These are phyloP conservation scores for Macrocybe gigantea DNA, from an alignment of 768 basidiomycete species.

Conservation along the genomic window DNA sequence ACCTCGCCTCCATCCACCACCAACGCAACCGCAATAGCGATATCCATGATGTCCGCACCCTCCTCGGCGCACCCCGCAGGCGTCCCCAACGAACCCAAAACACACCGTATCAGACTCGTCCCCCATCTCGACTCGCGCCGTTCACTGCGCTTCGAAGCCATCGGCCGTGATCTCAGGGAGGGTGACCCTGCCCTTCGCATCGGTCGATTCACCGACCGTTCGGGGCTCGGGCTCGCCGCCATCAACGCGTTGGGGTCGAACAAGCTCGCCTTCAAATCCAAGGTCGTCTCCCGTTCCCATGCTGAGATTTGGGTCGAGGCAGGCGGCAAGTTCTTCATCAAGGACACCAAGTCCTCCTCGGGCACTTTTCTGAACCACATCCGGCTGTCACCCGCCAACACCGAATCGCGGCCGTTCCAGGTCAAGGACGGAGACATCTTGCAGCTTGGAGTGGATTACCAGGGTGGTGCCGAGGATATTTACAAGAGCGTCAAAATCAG, in stretches of 20 bases:
- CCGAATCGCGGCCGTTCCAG: constrained; percentile 69
- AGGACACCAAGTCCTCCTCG: constrained; percentile 83
- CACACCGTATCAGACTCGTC: constrained; percentile 85
- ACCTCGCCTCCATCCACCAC: constrained; percentile 4
- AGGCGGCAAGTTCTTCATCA: constrained; percentile 73
- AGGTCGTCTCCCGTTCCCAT: constrained; percentile 91
- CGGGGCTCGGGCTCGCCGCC: constrained; percentile 57
- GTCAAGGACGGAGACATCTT: constrained; percentile 92
- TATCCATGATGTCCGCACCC: background rate
- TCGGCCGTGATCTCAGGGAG: constrained; percentile 75
- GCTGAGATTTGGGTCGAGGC: constrained; percentile 88
- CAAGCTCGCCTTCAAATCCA: constrained; percentile 92
- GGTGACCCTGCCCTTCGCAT: constrained; percentile 74
- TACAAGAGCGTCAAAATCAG: constrained; percentile 97
- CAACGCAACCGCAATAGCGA: constrained; percentile 6
- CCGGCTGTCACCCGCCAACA: constrained; percentile 76
- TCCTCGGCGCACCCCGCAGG: background rate
- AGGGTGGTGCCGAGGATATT: constrained; percentile 94
- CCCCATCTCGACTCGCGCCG: constrained; percentile 91
- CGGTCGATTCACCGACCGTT: constrained; percentile 90
- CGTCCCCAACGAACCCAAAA: constrained; percentile 6
- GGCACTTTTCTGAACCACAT: constrained; percentile 97
- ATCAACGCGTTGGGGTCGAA: constrained; percentile 66
- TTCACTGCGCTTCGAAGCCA: constrained; percentile 88
- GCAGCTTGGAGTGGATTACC: constrained; percentile 96